Base-by-base conservation (phyloP, 805 yeast species). In the Starmera caribaea region DNA sequence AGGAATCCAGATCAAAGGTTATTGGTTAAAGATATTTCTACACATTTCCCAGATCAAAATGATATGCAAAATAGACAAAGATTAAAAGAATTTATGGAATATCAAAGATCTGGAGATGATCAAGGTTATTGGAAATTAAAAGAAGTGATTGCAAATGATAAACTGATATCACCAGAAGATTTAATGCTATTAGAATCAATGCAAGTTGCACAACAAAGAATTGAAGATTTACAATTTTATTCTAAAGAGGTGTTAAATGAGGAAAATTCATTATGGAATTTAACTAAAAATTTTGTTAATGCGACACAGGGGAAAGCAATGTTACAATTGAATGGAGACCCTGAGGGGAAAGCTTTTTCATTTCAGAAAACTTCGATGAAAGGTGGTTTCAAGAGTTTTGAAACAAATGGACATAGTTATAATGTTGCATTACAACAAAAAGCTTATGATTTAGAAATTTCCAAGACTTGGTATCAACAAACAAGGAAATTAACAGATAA, bases 61-160 rank as follows among this genome's bases (percentile, higher is more conserved):
- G 97, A 92, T 54, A 89, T 90, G 86, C 98, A 92, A 58, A 90
- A 87, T 56, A 74, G 98, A 51, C 97, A 90, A 62, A 71, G 96
- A 45, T 70, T 92, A 41, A 92, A 92, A 59, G 98, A 92, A 62
- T 92, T 92, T 51, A 92, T 92, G 98, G 97, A 89, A 53, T 92
- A 85, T 53, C 97, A 90, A 62, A 71, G 97, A 50, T 78, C 81
- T 31, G 97, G 97, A 11, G 86, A 81, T 8, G 97, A 89, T 59
- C 96, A 88, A 50, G 96, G 97, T 1, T 83, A 67, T 53, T 92
- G 98, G 98, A 90, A 88, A 54, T 69, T 92, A 42, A 86, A 86
- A 52, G 83, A 77, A 35, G 68, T 72, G 2, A 66, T 89, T 10
- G 92, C 95, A 1, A 73, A 67, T 32, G 69, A 90, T 44, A 65